Percentiles rank a stretch among this genome's conserved stretches.
Evolutionary conservation across 2,329 filamentous ascomycete species (phyloP).

Genomic region (Capronia coronata): DNA sequence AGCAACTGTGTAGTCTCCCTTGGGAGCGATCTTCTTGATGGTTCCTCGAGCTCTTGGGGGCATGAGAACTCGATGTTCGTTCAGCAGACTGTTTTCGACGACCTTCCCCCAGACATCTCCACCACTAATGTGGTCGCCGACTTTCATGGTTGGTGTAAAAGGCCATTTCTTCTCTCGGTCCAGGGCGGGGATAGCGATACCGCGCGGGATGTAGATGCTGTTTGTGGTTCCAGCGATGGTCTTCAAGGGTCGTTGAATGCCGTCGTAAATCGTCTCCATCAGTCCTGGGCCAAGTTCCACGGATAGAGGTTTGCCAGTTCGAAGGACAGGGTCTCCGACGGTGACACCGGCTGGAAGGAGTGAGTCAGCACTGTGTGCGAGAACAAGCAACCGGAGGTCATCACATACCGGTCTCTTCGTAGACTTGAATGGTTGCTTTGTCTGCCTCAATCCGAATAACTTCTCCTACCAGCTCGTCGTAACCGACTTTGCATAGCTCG

Average conservation of each 20-base stretch:
- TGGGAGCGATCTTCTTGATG: slow-evolving; percentile 81
- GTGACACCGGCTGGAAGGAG: slow-evolving; percentile 69
- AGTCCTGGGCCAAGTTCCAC: slow-evolving; percentile 95
- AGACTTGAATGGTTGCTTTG: slow-evolving; percentile 96
- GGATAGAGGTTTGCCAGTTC: slow-evolving; percentile 91
- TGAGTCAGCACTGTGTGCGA: slow-evolving; percentile 12
- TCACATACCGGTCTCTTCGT: slow-evolving; percentile 82
- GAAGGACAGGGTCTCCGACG: slow-evolving; percentile 83
- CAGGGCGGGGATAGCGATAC: slow-evolving; percentile 79
- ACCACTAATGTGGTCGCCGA: slow-evolving; percentile 92
- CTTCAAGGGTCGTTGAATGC: slow-evolving; percentile 91
- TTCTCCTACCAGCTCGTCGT: slow-evolving; percentile 88
- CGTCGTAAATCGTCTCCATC: slow-evolving; percentile 99
- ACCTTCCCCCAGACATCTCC: slow-evolving; percentile 94
- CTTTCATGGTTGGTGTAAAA: slow-evolving; percentile 82
- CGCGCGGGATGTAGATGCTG: slow-evolving; percentile 96
- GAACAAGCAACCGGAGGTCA: not conserved
- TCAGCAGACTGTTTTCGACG: slow-evolving; percentile 91
- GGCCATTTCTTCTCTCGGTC: slow-evolving; percentile 94
- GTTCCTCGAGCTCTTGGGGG: slow-evolving; percentile 84
- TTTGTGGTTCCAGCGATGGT: slow-evolving; percentile 69
- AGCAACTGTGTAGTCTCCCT: slow-evolving; percentile 88
- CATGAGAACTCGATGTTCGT: slow-evolving; percentile 86
- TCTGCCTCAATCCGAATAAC: slow-evolving; percentile 96
- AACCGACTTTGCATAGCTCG: slow-evolving; percentile 90